Base-by-base conservation (phyloP, 2,329 filamentous ascomycete species). In the Talaromyces sp. region DNA sequence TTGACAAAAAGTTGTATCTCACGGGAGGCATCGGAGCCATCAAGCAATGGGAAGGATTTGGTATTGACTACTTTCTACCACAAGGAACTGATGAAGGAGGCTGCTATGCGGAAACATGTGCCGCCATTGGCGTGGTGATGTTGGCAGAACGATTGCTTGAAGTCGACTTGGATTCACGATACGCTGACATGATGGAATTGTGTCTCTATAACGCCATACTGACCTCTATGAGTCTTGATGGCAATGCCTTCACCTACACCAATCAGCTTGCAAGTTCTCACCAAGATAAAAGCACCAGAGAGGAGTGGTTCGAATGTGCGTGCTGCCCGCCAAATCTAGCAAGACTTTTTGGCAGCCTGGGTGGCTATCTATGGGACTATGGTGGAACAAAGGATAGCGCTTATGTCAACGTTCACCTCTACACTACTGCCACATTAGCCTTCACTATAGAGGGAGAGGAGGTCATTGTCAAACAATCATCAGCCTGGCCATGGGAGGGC, bases 71-170 rank as follows among this genome's bases (percentile, higher is more conserved):
- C 67, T 85, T 85, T 68, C 74, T 87, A 5, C 85, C 84, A 0
- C 83, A 86, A 44, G 76, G 81, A 2, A 82, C 82, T 0, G 85
- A 86, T 63, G 85, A 87, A 63, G 85, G 85, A 3, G 85, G 85
- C 2, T 87, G 85, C 66, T 87, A 87, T 69, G 79, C 83, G 2
- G 85, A 87, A 70, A 87, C 85, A 1, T 87, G 83, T 67, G 85
- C 85, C 2, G 79, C 80, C 27, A 50, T 59, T 47, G 56, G 40
- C 16, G 40, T 59, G 42, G 51, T 59, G 27, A 59, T 33, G 40
- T 52, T 47, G 40, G 28, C 36, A 12, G 40, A 59, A 47, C 40
- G 56, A 34, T 23, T 59, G 23, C 44, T 59, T 27, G 40, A 76
- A 69, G 68, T 85, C 18, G 79, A 86, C 36, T 75, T 59, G 10